Percentiles rank a stretch among this genome's conserved stretches.
phyloP scores from a whole-genome alignment of 2,329 filamentous ascomycete species.

The Colletotrichum sp. region DNA sequence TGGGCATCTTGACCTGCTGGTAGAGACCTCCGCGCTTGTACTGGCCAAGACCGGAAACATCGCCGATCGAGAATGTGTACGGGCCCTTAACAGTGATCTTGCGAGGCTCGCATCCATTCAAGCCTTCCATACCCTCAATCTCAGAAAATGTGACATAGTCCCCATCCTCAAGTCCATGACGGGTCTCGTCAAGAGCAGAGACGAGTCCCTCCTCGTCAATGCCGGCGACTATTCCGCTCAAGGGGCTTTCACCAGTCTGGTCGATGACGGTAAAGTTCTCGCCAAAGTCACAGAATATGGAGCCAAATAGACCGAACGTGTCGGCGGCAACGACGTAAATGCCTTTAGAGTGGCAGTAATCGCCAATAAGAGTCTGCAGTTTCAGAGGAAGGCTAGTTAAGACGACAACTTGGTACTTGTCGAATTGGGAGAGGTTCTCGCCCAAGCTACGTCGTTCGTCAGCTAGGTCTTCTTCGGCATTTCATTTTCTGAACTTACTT shows the following conservation, averaged over 20 bases:
- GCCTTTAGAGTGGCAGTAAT: slow-evolving; percentile 92
- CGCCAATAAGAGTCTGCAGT: slow-evolving; percentile 82
- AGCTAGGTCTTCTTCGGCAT: not conserved
- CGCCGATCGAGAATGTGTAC: slow-evolving; percentile 96
- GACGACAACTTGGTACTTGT: slow-evolving; percentile 91
- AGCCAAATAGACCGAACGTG: slow-evolving; percentile 92
- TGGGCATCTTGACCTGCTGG: slow-evolving; percentile 98
- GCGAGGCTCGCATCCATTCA: slow-evolving; percentile 84
- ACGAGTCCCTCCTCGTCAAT: slow-evolving; percentile 92
- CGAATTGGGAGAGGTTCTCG: slow-evolving; percentile 79
- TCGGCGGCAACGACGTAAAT: slow-evolving; percentile 90
- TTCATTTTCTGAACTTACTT: slow-evolving; percentile 42
- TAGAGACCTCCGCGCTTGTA: slow-evolving; percentile 91
- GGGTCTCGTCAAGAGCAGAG: slow-evolving; percentile 90
- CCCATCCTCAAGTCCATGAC: slow-evolving; percentile 94
- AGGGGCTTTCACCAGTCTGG: slow-evolving; percentile 85
- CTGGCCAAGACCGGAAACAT: slow-evolving; percentile 84
- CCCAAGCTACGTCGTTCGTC: slow-evolving; percentile 60
- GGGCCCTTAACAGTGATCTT: slow-evolving; percentile 95
- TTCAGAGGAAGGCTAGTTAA: slow-evolving; percentile 83
- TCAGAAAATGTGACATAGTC: slow-evolving; percentile 97
- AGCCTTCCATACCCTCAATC: slow-evolving; percentile 85
- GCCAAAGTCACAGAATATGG: slow-evolving; percentile 97
- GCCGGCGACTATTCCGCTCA: slow-evolving; percentile 86
- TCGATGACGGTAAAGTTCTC: slow-evolving; percentile 92